Base-by-base conservation (phyloP, 495 filamentous ascomycete species). In the Cercophora scortea region DNA sequence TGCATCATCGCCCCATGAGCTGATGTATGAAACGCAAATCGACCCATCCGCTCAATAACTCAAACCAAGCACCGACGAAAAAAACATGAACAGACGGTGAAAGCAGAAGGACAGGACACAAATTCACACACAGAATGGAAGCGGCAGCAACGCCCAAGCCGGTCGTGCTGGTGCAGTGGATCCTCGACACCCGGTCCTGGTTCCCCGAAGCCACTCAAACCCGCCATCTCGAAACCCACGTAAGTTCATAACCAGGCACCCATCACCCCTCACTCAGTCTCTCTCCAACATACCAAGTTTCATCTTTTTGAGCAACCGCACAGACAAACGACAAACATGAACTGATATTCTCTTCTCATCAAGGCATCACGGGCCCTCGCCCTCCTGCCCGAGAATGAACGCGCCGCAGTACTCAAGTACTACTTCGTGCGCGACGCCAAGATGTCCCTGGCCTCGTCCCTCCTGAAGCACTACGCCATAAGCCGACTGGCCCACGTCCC, bases 381-480 rank as follows among this genome's bases (percentile, higher is more conserved):
- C 5, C 69, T 87, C n/a, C 73, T 89, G 40, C 66, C 73, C 17
- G 45, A 67, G 2, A 60, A 73, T 18, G 80, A 86, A 58, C 74
- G 71, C 50, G 53, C 66, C 13, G 63, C 61, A 8, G 76, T 80
- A 49, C 71, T 79, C 39, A 66, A 67, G 38, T 87, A 81, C 71
- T 80, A 75, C 69, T 78, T 80, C 55, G 61, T 81, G 33, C 71
- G 70, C 46, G 86, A 89, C 67, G 84, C 83, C 18, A 81, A 79
- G 61, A 82, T 88, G 75, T 70, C 74, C 38, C 76, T 95, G 11
- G 87, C 74, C 36, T 94, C 89, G 13, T 78, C 83, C 49, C 78
- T 95, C 3, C 71, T 95, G 32, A 96, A 96, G 72, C 87, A 86
- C 61, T 72, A 81, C 49, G 86, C 82, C 58, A 79, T 94, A 53